Evolutionary conservation across 148 eudicot species (phyloP).

Genomic region (Camellia sinensis): DNA sequence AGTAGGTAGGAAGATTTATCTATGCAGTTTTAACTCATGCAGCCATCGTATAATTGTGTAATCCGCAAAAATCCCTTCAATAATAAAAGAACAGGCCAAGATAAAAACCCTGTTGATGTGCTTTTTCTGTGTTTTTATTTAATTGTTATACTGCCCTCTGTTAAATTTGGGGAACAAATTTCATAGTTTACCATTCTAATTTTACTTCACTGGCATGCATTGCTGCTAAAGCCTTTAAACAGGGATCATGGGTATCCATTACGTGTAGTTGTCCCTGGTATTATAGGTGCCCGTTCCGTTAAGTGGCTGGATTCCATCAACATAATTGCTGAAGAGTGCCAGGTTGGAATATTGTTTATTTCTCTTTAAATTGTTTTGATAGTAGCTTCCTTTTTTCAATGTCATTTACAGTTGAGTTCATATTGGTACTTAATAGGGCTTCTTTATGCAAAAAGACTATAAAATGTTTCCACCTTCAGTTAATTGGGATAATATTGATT

Average conservation of each 20-base stretch:
- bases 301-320: slow-evolving; percentile 86
- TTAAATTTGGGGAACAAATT: neutral
- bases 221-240: slow-evolving; percentile 57
- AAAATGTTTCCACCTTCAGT: slow-evolving; percentile 95
- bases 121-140: neutral
- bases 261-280: slow-evolving; percentile 88
- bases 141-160: neutral
- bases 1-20: neutral
- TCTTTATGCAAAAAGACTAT: slow-evolving; percentile 93
- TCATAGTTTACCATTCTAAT: neutral
- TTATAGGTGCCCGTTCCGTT: slow-evolving; percentile 95
- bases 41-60: neutral
- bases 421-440: slow-evolving; percentile 53
- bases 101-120: neutral
- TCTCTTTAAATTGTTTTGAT: slow-evolving; percentile 7
- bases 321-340: slow-evolving; percentile 77
- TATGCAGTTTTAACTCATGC: too few species aligned
- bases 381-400: neutral
- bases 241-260: slow-evolving; percentile 97
- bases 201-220: slow-evolving; percentile 3
- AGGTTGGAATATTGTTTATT: slow-evolving; percentile 39
- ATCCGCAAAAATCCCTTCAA: neutral
- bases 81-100: neutral
- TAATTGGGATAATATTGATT: slow-evolving; percentile 83
- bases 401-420: slow-evolving; percentile 7